A percentile compares a stretch with the other conserved stretches of the same genome.
phyloP scores from a whole-genome alignment of 805 yeast genomes.

The Barnettozyma salicaria region DNA sequence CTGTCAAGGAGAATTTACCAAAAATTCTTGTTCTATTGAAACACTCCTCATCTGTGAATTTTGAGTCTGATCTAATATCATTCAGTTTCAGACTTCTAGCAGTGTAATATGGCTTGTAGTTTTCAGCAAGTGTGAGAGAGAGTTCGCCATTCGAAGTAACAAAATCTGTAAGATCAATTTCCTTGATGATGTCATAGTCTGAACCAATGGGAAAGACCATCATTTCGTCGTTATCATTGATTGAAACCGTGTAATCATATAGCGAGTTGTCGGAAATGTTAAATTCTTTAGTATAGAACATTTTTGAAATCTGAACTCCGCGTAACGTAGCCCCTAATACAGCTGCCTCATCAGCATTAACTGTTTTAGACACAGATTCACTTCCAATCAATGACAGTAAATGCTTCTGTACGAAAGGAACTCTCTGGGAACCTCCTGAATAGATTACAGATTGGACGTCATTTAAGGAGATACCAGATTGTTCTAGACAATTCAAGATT shows the following conservation, averaged over 20 bases:
- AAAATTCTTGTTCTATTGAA: slow-evolving; percentile 30
- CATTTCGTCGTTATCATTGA: slow-evolving; percentile 24
- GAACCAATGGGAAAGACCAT: slow-evolving; percentile 46
- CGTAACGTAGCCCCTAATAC: slow-evolving; percentile 85
- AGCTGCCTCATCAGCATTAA: slow-evolving; percentile 93
- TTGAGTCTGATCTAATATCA: slow-evolving; percentile 22
- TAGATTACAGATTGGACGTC: slow-evolving; percentile 63
- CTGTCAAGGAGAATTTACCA: slow-evolving; percentile 40
- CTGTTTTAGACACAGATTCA: slow-evolving; percentile 65
- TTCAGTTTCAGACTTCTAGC: slow-evolving; percentile 19
- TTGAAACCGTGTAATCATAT: slow-evolving; percentile 39
- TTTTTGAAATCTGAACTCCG: slow-evolving; percentile 68
- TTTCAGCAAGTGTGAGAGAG: slow-evolving; percentile 33
- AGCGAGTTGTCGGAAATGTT: slow-evolving; percentile 50
- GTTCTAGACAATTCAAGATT: slow-evolving; percentile 43
- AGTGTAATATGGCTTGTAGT: slow-evolving; percentile 18
- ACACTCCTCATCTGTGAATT: slow-evolving; percentile 35
- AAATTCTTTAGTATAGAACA: slow-evolving; percentile 59
- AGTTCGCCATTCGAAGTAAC: slow-evolving; percentile 27
- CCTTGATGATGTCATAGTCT: slow-evolving; percentile 28
- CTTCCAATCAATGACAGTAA: slow-evolving; percentile 50
- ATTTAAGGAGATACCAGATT: slow-evolving; percentile 25
- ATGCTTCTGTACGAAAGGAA: slow-evolving; percentile 75
- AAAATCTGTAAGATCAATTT: slow-evolving; percentile 34
- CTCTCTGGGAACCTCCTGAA: slow-evolving; percentile 87